phyloP scores from a whole-genome alignment of 192 early-diverging fungal species.

The Lunasporangiospora selenospora region DNA sequence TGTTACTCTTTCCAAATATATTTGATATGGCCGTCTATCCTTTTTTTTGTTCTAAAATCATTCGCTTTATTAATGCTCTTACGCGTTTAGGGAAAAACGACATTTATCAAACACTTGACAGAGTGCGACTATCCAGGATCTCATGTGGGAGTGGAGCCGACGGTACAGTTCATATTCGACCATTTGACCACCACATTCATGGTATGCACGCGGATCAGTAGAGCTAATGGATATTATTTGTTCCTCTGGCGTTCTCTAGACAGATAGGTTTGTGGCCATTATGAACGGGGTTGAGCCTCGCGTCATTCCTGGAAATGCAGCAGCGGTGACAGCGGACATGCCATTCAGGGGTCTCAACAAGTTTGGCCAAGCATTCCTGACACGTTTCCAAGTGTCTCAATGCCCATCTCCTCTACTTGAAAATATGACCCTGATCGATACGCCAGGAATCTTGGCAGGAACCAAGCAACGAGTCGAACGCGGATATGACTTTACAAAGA shows the following conservation, averaged over 20 bases:
- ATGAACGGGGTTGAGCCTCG: slow-evolving; percentile 77
- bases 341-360: slow-evolving; percentile 83
- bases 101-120: slow-evolving; percentile 80
- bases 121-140: slow-evolving; percentile 82
- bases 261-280: slow-evolving; percentile 87
- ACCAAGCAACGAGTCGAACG: slow-evolving; percentile 85
- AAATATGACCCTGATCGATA: slow-evolving; percentile 88
- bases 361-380: slow-evolving; percentile 82
- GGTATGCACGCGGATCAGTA: too few relatives aligned
- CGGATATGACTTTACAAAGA: slow-evolving; percentile 81
- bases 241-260: slow-evolving; percentile 45
- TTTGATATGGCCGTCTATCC: not conserved
- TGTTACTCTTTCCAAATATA: not conserved
- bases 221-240: slow-evolving; percentile 29
- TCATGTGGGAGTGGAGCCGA: slow-evolving; percentile 88
- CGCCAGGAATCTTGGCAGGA: slow-evolving; percentile 89
- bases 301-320: slow-evolving; percentile 88
- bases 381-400: slow-evolving; percentile 87
- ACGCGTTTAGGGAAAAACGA: slow-evolving; percentile 79
- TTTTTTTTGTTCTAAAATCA: not conserved
- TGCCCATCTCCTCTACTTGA: slow-evolving; percentile 76
- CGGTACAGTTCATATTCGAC: slow-evolving; percentile 47
- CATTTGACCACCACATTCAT: slow-evolving; percentile 5
- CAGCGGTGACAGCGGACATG: slow-evolving; percentile 80
- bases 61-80: not conserved